These are phyloP conservation scores for Pyrus communis DNA, from an alignment of 306 rosid species.

Conservation along the genomic window DNA sequence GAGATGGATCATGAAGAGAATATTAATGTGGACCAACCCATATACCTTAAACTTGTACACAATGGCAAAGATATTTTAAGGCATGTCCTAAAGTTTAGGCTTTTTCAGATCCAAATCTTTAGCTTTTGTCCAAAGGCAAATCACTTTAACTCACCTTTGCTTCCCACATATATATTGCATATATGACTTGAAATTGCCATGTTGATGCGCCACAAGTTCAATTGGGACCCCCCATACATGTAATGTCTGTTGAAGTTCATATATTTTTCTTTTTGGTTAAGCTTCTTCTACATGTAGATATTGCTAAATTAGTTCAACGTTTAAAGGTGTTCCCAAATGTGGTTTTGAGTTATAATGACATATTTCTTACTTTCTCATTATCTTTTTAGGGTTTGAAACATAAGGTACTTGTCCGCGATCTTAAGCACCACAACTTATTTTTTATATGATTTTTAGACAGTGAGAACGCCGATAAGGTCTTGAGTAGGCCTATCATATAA, in stretches of 20 bases:
- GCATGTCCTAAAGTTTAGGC: conserved; percentile 57
- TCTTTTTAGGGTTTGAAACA: background rate
- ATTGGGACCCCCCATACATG: conserved; percentile 19
- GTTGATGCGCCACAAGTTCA: conserved; percentile 62
- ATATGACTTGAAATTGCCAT: conserved; percentile 23
- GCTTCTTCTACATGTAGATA: background rate
- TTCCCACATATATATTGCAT: background rate
- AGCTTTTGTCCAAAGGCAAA: conserved; percentile 21
- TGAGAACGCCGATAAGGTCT: background rate
- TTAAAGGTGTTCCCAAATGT: no score
- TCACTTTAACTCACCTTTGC: conserved; percentile 15
- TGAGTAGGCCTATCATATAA: no score
- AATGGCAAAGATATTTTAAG: conserved; percentile 22
- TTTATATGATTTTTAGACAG: no score
- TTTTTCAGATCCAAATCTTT: conserved; percentile 43
- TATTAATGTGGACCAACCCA: conserved; percentile 11
- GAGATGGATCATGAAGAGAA: background rate
- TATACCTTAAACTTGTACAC: conserved; percentile 20
- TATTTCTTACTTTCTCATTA: no score
- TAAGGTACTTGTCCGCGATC: background rate
- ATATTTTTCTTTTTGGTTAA: background rate
- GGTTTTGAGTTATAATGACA: background rate
- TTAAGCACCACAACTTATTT: background rate
- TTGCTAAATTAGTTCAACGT: background rate
- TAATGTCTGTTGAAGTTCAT: conserved; percentile 15